phyloP scores from a whole-genome alignment of 306 rosid species.

The Acacia melanoxylon region DNA sequence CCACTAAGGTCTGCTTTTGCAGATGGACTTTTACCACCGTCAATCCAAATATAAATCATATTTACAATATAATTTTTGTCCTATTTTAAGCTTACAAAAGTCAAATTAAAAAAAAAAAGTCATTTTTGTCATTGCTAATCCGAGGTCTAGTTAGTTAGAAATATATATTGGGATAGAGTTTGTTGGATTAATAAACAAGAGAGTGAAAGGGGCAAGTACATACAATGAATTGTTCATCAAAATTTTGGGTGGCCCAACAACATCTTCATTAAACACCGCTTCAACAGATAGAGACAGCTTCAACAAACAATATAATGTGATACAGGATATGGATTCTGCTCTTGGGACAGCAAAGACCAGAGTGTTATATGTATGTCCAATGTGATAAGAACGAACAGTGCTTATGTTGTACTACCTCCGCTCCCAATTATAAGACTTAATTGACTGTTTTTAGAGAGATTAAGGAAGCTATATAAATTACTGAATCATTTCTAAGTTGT shows the following conservation, averaged over 20 bases:
- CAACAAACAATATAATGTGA: constrained; percentile 10
- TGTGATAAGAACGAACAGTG: not conserved
- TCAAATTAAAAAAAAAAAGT: no score
- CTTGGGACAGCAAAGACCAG: not conserved
- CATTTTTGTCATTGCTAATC: no score
- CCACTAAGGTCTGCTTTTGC: no score
- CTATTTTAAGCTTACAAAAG: no score
- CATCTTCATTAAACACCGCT: constrained; percentile 14
- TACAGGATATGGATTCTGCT: not conserved
- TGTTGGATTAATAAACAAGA: not conserved
- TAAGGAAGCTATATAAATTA: no score
- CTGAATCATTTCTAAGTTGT: no score
- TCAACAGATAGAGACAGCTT: not conserved
- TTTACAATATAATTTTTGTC: no score
- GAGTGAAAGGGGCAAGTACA: constrained; percentile 15
- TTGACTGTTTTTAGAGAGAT: no score
- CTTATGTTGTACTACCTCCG: no score
- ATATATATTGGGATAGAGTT: not conserved
- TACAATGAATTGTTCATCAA: constrained; percentile 14
- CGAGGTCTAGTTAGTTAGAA: not conserved
- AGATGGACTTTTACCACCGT: no score
- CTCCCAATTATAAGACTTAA: no score
- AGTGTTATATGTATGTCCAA: not conserved
- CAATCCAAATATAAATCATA: no score
- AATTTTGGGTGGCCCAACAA: not conserved